phyloP scores from a whole-genome alignment of 345 rosid species.

The Ceriops zippeliana region DNA sequence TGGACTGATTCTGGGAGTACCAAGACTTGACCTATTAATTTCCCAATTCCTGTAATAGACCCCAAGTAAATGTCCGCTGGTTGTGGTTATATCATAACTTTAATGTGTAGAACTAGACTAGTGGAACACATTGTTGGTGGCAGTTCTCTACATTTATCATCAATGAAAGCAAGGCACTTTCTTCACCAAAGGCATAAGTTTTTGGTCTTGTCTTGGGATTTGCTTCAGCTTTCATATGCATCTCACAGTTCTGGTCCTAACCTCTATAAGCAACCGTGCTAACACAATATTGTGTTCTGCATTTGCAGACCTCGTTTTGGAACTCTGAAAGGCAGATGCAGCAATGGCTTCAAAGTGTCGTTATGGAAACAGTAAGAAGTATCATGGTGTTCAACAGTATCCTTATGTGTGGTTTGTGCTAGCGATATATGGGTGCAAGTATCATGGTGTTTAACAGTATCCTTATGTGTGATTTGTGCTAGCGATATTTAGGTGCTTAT shows the following conservation, averaged over 20 bases:
- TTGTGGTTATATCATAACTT: too few relatives aligned
- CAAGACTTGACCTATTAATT: too few relatives aligned
- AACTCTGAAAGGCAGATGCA: slow-evolving; percentile 46
- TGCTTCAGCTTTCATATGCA: not conserved
- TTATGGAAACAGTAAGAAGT: slow-evolving; percentile 5
- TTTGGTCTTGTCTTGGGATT: too few relatives aligned
- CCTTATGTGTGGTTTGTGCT: slow-evolving; percentile 12
- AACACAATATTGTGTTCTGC: slow-evolving; percentile 17
- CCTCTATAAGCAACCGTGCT: not conserved
- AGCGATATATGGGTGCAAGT: slow-evolving; percentile 23
- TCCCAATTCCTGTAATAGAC: not conserved
- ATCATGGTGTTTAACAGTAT: not conserved
- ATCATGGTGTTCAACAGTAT: not conserved
- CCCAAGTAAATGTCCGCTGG: not conserved
- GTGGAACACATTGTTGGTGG: not conserved
- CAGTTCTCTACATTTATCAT: not conserved
- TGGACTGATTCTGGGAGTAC: too few relatives aligned
- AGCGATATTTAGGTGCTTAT: slow-evolving; percentile 24
- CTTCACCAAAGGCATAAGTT: too few relatives aligned
- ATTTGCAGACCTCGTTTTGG: slow-evolving; percentile 64
- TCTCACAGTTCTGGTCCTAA: not conserved
- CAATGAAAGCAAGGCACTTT: not conserved
- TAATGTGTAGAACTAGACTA: not conserved
- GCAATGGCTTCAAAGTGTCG: slow-evolving; percentile 7
- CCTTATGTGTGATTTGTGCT: slow-evolving; percentile 12